Percentiles rank a stretch among this genome's conserved stretches.
Conservation (phyloP, 169 alveolate genomes). For the Plasmodium cynomolgi region DNA sequence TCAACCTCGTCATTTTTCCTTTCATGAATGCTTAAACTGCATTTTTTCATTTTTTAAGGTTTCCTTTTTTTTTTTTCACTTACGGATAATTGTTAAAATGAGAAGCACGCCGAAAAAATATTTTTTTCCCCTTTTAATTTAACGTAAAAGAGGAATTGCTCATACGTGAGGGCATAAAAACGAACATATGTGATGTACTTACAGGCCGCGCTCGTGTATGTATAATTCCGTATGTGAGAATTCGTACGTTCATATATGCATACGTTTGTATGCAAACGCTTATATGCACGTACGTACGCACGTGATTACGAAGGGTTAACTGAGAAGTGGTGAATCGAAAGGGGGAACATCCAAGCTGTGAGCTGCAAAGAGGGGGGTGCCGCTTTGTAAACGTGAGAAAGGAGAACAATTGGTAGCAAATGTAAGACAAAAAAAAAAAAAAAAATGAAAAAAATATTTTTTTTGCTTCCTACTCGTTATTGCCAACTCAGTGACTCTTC, state of each 20-base stretch:
- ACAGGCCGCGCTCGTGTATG: background rate
- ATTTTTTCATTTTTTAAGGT: background rate
- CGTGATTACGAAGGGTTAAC: background rate
- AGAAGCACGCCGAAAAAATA: background rate
- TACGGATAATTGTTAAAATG: background rate
- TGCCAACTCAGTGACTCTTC: slow-evolving; percentile 22
- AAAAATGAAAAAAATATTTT: slow-evolving; percentile 46
- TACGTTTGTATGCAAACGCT: background rate
- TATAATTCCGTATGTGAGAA: background rate
- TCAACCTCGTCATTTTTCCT: background rate
- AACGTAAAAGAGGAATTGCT: background rate
- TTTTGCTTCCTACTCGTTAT: slow-evolving; percentile 16
- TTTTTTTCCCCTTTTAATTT: background rate
- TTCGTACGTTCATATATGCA: background rate
- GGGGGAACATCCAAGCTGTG: background rate
- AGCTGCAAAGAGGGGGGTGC: background rate
- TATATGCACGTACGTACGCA: slow-evolving; percentile 6
- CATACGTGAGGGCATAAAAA: background rate
- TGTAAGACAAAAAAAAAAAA: slow-evolving; percentile 26
- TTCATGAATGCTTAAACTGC: background rate
- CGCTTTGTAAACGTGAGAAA: background rate
- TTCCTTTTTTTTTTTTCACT: background rate
- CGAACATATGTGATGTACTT: background rate
- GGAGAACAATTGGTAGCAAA: background rate
- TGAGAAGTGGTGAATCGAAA: background rate